Conservation (phyloP, 2,329 filamentous ascomycete genomes). For the Microsporum ferrugineum region DNA sequence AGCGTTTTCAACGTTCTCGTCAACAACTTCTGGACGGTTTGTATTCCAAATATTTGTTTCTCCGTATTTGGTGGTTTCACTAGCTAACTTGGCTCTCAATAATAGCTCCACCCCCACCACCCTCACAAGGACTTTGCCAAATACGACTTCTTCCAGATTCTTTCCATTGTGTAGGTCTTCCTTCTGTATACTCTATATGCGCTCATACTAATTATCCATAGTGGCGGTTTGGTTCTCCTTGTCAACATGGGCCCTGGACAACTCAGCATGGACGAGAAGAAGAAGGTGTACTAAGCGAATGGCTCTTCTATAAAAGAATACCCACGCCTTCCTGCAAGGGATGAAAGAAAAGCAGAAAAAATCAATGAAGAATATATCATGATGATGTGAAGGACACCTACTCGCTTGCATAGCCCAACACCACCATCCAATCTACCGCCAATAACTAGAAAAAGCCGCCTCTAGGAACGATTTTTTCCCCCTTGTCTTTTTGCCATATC, state of each 20-base stretch:
- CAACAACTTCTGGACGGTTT: conserved; percentile 99
- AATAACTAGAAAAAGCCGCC: neutral
- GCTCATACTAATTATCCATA: conserved; percentile 19
- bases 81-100: conserved; percentile 12
- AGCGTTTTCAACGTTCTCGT: conserved; percentile 94
- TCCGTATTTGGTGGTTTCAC: neutral
- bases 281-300: conserved; percentile 80
- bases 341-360: neutral
- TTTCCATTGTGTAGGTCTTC: conserved; percentile 73
- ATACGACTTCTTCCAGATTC: conserved; percentile 99
- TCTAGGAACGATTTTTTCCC: neutral
- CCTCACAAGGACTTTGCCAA: conserved; percentile 99
- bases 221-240: conserved; percentile 82
- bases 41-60: conserved; percentile 28
- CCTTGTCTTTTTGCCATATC: neutral
- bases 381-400: neutral
- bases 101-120: conserved; percentile 86
- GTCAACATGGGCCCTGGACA: conserved; percentile 98
- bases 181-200: neutral
- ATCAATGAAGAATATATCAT: neutral
- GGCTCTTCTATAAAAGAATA: neutral
- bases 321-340: neutral
- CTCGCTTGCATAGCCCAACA: neutral
- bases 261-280: conserved; percentile 99
- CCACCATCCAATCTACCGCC: neutral